Evolutionary conservation across 2,329 filamentous ascomycete species (phyloP), one percentile per base, ranked within the genome.

Genomic region (Colletotrichum sp.): DNA sequence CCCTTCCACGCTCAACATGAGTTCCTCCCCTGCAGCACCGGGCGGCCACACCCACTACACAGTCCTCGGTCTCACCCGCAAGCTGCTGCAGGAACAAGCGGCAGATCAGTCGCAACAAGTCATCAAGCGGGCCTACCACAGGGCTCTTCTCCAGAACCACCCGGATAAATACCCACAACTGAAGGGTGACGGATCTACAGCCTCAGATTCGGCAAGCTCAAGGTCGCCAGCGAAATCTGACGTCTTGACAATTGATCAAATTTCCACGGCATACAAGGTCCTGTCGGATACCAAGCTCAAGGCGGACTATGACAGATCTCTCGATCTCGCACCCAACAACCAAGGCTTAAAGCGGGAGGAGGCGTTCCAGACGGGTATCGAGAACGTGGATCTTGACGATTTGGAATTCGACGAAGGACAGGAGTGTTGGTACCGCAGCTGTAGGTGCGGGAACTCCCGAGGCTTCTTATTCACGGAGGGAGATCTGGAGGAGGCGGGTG

Each of bases 311-410:
- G 89, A 93, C 81, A 83, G 85, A 9, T 82, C 85, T 15, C 84
- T 93, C 49, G 85, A 86, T 34, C 82, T 84, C 64, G 79, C 81
- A 39, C 81, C 81, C n/a, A 77, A 80, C 11, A 69, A 78, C 27
- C 77, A 77, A 76, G 82, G 55, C 72, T 67, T 44, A 62, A 79
- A 64, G 75, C 80, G 39, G 77, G 72, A 75, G 67, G 71, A 79
- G 73, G 71, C 82, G 27, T 91, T 90, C 80, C 88, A 88, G 78
- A 93, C 91, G 0, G 92, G 92, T 7, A 87, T 93, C 57, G 92
- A 94, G 81, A 89, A 87, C 4, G 85, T 93, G 39, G 93, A 94
- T 81, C 87, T 94, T 8, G 93, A 94, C 83, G 93, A 94, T 81
- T 84, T 94, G 27, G 84, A 83, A 11, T 90, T 86, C 78, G 90